Conservation (phyloP, 495 filamentous ascomycete genomes). For the Aspergillus bridgeri region DNA sequence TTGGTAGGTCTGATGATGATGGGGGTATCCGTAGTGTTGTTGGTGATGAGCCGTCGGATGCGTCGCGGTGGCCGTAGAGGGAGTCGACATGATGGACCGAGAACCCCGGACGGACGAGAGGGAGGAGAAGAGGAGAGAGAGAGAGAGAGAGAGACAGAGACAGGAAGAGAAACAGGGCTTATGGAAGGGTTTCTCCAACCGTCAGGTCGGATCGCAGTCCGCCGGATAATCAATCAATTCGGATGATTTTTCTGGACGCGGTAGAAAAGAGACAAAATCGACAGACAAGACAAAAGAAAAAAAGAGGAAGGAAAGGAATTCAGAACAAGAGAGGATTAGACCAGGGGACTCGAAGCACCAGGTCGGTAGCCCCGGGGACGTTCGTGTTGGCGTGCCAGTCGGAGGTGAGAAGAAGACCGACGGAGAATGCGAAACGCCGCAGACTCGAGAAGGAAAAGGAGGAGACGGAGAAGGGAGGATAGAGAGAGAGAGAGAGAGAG, state of each 20-base stretch:
- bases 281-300: not conserved
- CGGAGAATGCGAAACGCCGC: not conserved
- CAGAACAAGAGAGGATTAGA: not conserved
- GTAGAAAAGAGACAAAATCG: not conserved
- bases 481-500: not conserved
- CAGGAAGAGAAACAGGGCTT: conserved; percentile 1
- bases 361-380: conserved; percentile 18
- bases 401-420: not conserved
- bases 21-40: conserved; percentile 65
- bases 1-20: conserved; percentile 63
- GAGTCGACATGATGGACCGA: conserved; percentile 70
- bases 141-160: not conserved
- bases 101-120: conserved; percentile 47
- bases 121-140: conserved; percentile 74
- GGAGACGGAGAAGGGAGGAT: conserved; percentile 8
- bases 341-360: conserved; percentile 20
- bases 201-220: conserved; percentile 14
- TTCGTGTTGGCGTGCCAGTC: conserved; percentile 14
- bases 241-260: conserved; percentile 1
- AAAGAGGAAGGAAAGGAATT: not conserved
- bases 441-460: not conserved
- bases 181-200: conserved; percentile 8
- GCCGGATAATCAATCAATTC: conserved; percentile 14
- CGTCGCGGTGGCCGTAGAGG: conserved; percentile 76
- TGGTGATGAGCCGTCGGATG: conserved; percentile 64